Percentiles rank a stretch among this genome's conserved stretches.
Conservation (phyloP, 495 filamentous ascomycete species). For the Penicillium bialowiezense region DNA sequence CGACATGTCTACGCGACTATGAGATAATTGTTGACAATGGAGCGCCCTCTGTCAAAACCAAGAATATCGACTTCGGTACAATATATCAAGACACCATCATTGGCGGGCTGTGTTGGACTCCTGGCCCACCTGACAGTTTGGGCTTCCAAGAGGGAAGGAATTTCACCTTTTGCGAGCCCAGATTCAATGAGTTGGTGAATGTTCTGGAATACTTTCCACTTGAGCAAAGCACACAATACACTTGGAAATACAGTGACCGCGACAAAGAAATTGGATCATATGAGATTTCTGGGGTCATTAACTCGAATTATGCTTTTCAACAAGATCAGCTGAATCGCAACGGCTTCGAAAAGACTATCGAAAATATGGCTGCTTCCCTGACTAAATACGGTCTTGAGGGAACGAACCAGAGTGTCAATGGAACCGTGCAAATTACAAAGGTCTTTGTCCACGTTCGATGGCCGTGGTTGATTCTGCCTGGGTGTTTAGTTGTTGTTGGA, state of each 20-base stretch:
- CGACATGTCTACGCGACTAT: not conserved
- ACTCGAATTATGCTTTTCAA: no score
- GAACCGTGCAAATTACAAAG: not conserved
- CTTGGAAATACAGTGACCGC: no score
- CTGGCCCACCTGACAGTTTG: not conserved
- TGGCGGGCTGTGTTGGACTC: not conserved
- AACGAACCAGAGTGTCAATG: not conserved
- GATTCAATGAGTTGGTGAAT: no score
- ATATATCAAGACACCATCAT: not conserved
- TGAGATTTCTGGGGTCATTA: no score
- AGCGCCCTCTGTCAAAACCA: not conserved
- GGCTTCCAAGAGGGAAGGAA: not conserved
- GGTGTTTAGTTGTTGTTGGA: not conserved
- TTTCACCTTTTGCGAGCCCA: not conserved
- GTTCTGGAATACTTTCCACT: no score
- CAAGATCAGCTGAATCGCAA: not conserved
- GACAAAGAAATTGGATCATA: no score
- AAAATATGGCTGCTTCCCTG: not conserved
- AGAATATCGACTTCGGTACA: not conserved
- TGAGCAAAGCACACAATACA: no score
- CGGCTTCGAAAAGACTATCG: not conserved
- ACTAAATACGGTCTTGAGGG: not conserved
- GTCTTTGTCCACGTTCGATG: constrained; percentile 8
- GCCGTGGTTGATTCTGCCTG: constrained; percentile 7
- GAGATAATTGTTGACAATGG: not conserved